These are phyloP conservation scores for Silene uniflora DNA, from an alignment of 148 eudicot genomes.

Conservation along the genomic window DNA sequence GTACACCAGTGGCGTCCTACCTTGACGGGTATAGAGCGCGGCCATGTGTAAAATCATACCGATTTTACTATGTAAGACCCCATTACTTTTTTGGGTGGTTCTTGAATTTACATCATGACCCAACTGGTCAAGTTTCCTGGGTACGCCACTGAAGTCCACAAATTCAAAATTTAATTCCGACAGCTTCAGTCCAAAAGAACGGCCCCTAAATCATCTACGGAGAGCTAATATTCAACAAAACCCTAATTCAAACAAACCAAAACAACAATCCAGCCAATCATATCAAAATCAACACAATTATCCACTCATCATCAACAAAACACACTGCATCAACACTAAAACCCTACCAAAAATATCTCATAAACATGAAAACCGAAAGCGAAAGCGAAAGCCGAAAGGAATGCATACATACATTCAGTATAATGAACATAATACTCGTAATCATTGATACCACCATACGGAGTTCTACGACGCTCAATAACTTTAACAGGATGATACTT, in stretches of 20 bases:
- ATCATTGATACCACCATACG: conserved; percentile 42
- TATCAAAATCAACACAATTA: background rate
- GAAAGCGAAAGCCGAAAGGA: background rate
- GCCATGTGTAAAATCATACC: too few species aligned
- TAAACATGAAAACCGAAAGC: background rate
- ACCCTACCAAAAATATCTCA: background rate
- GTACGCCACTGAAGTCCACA: too few species aligned
- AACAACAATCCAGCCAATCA: background rate
- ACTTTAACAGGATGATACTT: conserved; percentile 87
- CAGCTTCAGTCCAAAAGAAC: too few species aligned
- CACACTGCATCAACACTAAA: too few species aligned
- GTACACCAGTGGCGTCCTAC: too few species aligned
- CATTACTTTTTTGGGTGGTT: too few species aligned
- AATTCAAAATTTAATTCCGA: too few species aligned
- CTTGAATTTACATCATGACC: too few species aligned
- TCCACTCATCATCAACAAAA: background rate
- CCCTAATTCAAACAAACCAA: conserved; percentile 1
- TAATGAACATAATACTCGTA: conserved; percentile 96
- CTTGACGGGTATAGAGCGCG: too few species aligned
- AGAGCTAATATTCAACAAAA: background rate
- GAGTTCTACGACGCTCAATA: conserved; percentile 69
- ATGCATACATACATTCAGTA: conserved; percentile 56
- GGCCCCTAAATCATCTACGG: too few species aligned
- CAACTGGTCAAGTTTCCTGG: too few species aligned
- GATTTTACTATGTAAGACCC: too few species aligned